Evolutionary conservation across 768 basidiomycete species (phyloP).

Genomic region (Amylocystis lapponica): DNA sequence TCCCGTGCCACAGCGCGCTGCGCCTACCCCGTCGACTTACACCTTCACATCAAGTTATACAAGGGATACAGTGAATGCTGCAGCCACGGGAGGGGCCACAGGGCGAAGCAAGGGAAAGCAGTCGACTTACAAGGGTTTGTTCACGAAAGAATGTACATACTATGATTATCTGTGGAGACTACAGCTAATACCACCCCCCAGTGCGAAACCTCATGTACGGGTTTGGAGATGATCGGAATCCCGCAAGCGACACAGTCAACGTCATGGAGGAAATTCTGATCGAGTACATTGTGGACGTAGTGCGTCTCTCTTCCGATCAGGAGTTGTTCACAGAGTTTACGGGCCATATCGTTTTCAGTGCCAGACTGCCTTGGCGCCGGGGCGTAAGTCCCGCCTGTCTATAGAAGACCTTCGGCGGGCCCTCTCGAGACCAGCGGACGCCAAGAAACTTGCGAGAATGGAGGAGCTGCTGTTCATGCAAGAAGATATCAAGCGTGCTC

Average conservation of each 20-base stretch:
- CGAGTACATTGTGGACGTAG: constrained; percentile 87
- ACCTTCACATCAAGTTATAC: constrained; percentile 46
- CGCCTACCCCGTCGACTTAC: constrained; percentile 37
- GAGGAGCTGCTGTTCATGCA: constrained; percentile 92
- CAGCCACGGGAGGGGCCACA: constrained; percentile 33
- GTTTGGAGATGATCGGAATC: constrained; percentile 88
- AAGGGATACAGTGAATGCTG: constrained; percentile 42
- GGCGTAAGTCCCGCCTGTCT: constrained; percentile 68
- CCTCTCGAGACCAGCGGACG: constrained; percentile 79
- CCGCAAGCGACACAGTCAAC: constrained; percentile 80
- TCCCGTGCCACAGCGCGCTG: constrained; percentile 24
- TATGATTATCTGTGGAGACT: not conserved
- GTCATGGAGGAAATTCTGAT: constrained; percentile 93
- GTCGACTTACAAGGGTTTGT: constrained; percentile 67
- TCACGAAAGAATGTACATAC: constrained; percentile 78
- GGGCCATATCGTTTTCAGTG: constrained; percentile 49
- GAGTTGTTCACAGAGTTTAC: constrained; percentile 5
- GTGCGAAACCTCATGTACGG: constrained; percentile 89
- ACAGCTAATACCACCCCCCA: constrained; percentile 23
- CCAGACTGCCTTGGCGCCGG: constrained; percentile 62
- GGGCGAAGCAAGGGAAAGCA: constrained; percentile 55
- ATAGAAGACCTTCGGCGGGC: constrained; percentile 82
- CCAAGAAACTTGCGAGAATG: constrained; percentile 88
- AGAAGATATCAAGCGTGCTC: constrained; percentile 87
- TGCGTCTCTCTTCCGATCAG: constrained; percentile 48